These are phyloP conservation scores for Peronospora destructor DNA, from an alignment of 352 stramenopile genomes.

Conservation along the genomic window DNA sequence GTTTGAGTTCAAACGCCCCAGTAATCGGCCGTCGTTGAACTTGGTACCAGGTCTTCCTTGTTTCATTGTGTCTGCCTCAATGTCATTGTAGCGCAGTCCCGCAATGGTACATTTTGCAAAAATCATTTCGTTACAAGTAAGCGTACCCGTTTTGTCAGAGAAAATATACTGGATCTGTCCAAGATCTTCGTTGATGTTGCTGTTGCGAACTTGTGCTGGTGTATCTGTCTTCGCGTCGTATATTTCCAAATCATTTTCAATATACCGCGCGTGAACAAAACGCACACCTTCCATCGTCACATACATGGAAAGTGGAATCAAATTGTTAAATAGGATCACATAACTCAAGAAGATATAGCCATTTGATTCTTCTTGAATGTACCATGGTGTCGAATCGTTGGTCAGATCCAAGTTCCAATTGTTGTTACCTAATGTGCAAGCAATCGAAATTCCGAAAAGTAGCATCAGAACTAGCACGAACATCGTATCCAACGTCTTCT, in stretches of 20 bases:
- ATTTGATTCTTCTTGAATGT: slow-evolving; percentile 56
- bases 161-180: slow-evolving; percentile 89
- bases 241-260: slow-evolving; percentile 83
- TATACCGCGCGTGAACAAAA: slow-evolving; percentile 81
- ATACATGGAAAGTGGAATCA: slow-evolving; percentile 86
- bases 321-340: slow-evolving; percentile 86
- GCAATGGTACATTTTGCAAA: slow-evolving; percentile 90
- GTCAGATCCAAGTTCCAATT: slow-evolving; percentile 72
- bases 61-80: slow-evolving; percentile 49
- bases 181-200: slow-evolving; percentile 86
- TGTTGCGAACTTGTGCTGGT: slow-evolving; percentile 76
- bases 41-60: slow-evolving; percentile 49
- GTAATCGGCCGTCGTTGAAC: slow-evolving; percentile 72
- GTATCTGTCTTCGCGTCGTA: slow-evolving; percentile 67
- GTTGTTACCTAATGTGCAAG: slow-evolving; percentile 79
- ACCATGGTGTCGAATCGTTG: slow-evolving; percentile 50
- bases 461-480: slow-evolving; percentile 83
- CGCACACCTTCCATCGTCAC: slow-evolving; percentile 87
- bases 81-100: slow-evolving; percentile 87
- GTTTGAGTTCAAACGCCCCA: slow-evolving; percentile 66
- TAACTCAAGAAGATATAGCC: slow-evolving; percentile 88
- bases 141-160: slow-evolving; percentile 83
- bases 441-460: slow-evolving; percentile 79
- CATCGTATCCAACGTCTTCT: slow-evolving; percentile 84
- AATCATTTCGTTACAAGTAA: slow-evolving; percentile 87